Evolutionary conservation across 371 early-diverging fungal species (phyloP).

Genomic region (Zychaea mexicana): DNA sequence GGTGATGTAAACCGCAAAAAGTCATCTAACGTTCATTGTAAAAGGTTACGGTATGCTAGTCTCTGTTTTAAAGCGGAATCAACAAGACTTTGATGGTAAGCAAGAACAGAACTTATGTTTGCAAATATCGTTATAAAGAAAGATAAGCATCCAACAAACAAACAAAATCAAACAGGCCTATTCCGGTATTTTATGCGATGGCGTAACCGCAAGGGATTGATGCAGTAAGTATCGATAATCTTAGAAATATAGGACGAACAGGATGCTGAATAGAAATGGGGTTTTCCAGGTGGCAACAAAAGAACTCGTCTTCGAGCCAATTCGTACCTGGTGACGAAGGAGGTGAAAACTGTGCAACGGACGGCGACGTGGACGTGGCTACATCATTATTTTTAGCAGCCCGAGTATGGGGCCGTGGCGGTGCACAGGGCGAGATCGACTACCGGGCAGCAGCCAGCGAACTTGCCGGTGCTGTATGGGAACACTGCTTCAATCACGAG

Average conservation of each 20-base stretch:
- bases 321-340: slow-evolving; percentile 55
- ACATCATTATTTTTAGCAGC: slow-evolving; percentile 61
- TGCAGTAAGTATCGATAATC: slow-evolving; percentile 34
- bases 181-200: slow-evolving; percentile 57
- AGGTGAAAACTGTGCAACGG: slow-evolving; percentile 60
- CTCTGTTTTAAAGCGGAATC: slow-evolving; percentile 61
- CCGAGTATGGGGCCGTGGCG: slow-evolving; percentile 59
- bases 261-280: background rate
- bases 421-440: slow-evolving; percentile 48
- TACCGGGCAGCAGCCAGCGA: slow-evolving; percentile 49
- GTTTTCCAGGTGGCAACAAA: slow-evolving; percentile 57
- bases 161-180: slow-evolving; percentile 39
- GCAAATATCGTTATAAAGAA: background rate
- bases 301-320: slow-evolving; percentile 24
- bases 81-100: slow-evolving; percentile 61
- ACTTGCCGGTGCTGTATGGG: slow-evolving; percentile 51
- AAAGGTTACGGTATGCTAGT: slow-evolving; percentile 70
- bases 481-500: slow-evolving; percentile 57
- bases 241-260: background rate
- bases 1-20: too few relatives aligned
- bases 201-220: slow-evolving; percentile 58
- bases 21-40: too few relatives aligned
- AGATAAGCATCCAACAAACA: background rate
- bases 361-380: slow-evolving; percentile 66
- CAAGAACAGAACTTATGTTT: background rate